Conservation (phyloP, 2,329 filamentous ascomycete genomes). For the Drechslera avenae region DNA sequence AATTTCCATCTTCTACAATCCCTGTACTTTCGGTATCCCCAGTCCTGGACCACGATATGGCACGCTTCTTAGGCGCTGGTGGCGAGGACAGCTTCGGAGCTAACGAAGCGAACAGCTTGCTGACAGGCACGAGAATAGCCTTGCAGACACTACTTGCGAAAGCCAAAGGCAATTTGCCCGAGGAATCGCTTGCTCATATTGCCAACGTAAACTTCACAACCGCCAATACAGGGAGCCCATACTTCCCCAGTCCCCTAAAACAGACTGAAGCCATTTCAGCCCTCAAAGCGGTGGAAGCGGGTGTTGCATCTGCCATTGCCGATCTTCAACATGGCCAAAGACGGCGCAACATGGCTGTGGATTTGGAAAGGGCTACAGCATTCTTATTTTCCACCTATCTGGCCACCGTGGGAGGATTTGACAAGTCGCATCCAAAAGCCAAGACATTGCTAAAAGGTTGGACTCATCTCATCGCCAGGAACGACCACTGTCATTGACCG, state of each 20-base stretch:
- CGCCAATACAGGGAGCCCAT: conserved; percentile 47
- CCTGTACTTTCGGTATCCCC: neutral
- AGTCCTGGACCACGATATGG: conserved; percentile 23
- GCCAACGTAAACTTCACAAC: conserved; percentile 41
- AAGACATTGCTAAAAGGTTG: conserved; percentile 54
- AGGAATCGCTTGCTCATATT: conserved; percentile 40
- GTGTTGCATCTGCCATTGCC: conserved; percentile 64
- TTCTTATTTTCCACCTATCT: conserved; percentile 66
- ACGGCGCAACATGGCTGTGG: conserved; percentile 54
- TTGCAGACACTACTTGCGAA: conserved; percentile 41
- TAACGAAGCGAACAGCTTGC: conserved; percentile 32
- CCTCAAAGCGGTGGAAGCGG: conserved; percentile 65
- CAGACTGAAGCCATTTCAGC: conserved; percentile 60
- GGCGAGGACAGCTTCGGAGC: conserved; percentile 15
- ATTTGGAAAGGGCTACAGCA: conserved; percentile 60
- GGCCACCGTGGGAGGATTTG: conserved; percentile 60
- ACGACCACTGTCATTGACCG: conserved; percentile 13
- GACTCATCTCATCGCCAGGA: neutral
- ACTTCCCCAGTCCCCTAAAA: conserved; percentile 56
- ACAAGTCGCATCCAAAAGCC: conserved; percentile 50
- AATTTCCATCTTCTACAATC: neutral
- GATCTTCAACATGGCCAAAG: conserved; percentile 57
- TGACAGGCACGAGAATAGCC: conserved; percentile 41
- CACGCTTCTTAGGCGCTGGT: conserved; percentile 35
- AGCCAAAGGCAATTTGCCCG: conserved; percentile 42